A percentile compares a stretch with the other conserved stretches of the same genome.
Evolutionary conservation across 208 protist species (phyloP).

Genomic region (Crithidia bombi): DNA sequence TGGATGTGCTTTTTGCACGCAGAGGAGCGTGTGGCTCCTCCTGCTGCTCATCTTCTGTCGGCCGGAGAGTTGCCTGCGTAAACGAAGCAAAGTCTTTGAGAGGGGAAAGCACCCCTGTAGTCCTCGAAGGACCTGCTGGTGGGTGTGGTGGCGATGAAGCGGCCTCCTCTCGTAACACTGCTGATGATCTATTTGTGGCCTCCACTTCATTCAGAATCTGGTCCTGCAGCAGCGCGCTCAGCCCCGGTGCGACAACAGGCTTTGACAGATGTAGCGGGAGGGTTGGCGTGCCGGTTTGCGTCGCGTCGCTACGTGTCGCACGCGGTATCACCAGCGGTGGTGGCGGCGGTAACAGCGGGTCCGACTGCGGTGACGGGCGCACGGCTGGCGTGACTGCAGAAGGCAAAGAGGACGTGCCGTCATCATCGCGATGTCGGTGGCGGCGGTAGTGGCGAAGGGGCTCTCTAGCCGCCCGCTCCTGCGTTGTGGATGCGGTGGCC

Average conservation of each 20-base stretch:
- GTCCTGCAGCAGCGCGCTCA: not conserved
- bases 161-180: not conserved
- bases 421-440: not conserved
- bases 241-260: not conserved
- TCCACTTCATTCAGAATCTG: not conserved
- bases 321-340: not conserved
- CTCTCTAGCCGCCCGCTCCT: not conserved
- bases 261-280: not conserved
- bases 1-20: no score
- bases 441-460: not conserved
- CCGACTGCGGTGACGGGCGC: not conserved
- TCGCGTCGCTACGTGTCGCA: slow-evolving; percentile 11
- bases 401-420: not conserved
- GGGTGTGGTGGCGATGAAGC: not conserved
- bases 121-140: not conserved
- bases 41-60: not conserved
- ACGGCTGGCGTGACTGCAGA: not conserved
- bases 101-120: not conserved
- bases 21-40: not conserved
- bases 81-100: not conserved
- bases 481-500: not conserved
- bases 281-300: not conserved
- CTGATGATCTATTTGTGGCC: not conserved
- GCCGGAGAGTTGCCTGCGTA: not conserved
- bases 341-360: not conserved